A percentile compares a stretch with the other conserved stretches of the same genome.
Conservation (phyloP, 129 eudicot species). For the Escallonia rubra region DNA sequence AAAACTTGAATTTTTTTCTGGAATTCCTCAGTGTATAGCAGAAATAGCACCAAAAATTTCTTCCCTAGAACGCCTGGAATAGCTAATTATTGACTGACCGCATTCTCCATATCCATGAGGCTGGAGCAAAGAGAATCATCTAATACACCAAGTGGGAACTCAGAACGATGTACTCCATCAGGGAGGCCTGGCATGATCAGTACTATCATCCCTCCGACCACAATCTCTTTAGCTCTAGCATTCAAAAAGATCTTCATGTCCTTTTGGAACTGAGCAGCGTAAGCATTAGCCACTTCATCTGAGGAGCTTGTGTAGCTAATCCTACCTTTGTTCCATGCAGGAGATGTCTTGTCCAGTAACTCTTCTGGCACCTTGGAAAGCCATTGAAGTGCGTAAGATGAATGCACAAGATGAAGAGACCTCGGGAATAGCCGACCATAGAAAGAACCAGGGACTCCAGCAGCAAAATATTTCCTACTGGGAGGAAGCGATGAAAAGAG, state of each 20-base stretch:
- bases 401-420: neutral
- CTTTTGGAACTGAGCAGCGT: constrained; percentile 6
- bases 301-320: constrained; percentile 10
- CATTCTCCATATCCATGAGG: constrained; percentile 9
- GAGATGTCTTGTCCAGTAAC: neutral
- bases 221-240: constrained; percentile 20
- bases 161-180: neutral
- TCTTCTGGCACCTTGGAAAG: constrained; percentile 15
- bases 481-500: constrained; percentile 17
- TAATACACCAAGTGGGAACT: neutral
- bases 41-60: no score
- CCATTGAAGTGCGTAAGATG: constrained; percentile 16
- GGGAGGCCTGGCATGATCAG: neutral
- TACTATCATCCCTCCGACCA: constrained; percentile 13
- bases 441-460: constrained; percentile 27
- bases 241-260: constrained; percentile 12
- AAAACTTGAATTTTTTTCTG: no score
- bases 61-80: no score
- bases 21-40: no score
- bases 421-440: constrained; percentile 16
- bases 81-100: neutral
- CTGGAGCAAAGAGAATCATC: neutral
- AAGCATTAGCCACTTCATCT: constrained; percentile 15
- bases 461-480: constrained; percentile 6
- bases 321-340: constrained; percentile 12